These are phyloP conservation scores for Colletotrichum agaves DNA, from an alignment of 2,329 filamentous ascomycete species.

Conservation along the genomic window DNA sequence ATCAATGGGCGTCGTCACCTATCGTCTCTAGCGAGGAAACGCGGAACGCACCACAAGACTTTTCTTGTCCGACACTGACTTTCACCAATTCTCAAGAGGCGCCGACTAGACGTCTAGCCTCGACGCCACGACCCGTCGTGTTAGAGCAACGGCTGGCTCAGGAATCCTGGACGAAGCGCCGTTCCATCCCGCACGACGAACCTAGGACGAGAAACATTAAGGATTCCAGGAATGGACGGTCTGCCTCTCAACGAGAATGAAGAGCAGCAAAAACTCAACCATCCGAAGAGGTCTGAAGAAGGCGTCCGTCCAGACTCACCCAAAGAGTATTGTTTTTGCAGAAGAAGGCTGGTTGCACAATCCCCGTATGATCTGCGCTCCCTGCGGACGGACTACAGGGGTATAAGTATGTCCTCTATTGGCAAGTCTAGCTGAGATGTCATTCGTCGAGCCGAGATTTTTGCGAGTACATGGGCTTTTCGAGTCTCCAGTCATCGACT, in stretches of 20 bases:
- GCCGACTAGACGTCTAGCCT: constrained; percentile 9
- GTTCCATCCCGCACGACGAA: constrained; percentile 9
- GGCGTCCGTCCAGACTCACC: neutral
- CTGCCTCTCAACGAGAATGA: neutral
- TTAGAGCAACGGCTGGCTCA: constrained; percentile 25
- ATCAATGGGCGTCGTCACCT: neutral
- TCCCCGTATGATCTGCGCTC: constrained; percentile 22
- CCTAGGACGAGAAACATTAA: neutral
- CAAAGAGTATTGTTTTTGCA: neutral
- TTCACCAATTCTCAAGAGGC: constrained; percentile 3
- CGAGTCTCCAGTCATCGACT: neutral
- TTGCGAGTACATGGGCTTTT: neutral
- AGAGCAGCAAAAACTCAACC: neutral
- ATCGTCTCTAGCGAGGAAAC: neutral
- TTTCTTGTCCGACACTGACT: constrained; percentile 20
- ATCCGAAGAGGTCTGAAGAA: neutral
- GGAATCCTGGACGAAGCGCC: constrained; percentile 14
- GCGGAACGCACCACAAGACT: neutral
- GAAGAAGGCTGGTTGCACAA: neutral
- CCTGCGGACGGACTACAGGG: constrained; percentile 15
- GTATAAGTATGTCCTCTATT: neutral
- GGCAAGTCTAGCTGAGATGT: neutral
- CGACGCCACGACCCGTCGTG: constrained; percentile 8
- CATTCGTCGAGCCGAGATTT: constrained; percentile 9
- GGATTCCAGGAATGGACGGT: neutral